Evolutionary conservation across 495 filamentous ascomycete genomes (phyloP), one percentile per base, ranked within the genome.

Genomic region (Aspergillus bridgeri): DNA sequence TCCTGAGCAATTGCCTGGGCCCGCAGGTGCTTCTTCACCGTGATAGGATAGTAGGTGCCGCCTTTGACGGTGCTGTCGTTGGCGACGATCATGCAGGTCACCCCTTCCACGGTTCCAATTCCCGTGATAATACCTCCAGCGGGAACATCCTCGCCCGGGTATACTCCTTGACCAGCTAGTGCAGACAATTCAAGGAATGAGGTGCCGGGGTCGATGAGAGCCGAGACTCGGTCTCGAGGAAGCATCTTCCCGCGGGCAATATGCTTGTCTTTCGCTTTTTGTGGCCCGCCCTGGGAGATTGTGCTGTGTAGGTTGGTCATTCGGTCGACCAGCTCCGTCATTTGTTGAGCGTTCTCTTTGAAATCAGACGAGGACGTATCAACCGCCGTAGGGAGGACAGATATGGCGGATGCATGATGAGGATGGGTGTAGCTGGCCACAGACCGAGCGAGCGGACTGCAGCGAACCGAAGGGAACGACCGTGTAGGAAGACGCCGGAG

Each of bases 21-120:
- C 54, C 94, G 85, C 15, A 98, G 79, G 74, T 98, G 95, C 75
- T 98, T 98, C 78, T 96, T 96, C 29, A 98, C 92, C 2, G 94
- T 98, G 52, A 98, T 92, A 0, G 94, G 94, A 71, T 92, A 98
- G 75, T 98, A 98, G 2, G 95, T 97, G 48, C 94, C 94, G n/a
- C 95, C 94, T 75, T 98, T 98, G 60, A 96, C 94, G 15, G 94
- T 98, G 78, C 89, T 93, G 68, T 98, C 94, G 65, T 98, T 98
- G 23, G 92, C 94, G 48, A 98, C 89, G 60, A 98, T 89, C 79
- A 98, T 87, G 66, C 95, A 97, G 19, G 84, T 86, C 6, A 96
- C 91, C 1, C 95, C 94, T 63, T 92, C 86, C 3, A 98, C 89
- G 1, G 86, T 89, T 1, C 95, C 94, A 53, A 98, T 85, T 0